These are phyloP conservation scores for Herpetomonas samuelpessoai DNA, from an alignment of 208 protist genomes.

Conservation along the genomic window DNA sequence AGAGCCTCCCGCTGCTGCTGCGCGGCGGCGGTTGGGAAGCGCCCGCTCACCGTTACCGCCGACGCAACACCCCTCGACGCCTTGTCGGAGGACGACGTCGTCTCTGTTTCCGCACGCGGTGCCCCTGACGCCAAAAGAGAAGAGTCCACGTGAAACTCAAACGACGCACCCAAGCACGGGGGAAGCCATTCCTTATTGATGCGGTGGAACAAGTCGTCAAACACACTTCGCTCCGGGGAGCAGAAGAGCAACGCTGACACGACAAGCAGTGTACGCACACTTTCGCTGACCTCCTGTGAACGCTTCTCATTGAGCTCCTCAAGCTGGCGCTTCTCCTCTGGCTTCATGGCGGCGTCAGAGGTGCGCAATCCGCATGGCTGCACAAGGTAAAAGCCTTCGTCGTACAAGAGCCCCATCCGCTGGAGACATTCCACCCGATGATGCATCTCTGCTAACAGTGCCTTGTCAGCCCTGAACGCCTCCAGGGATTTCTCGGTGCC, in stretches of 20 bases:
- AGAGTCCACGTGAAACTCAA: constrained; percentile 6
- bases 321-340: neutral
- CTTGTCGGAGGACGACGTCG: too few species aligned
- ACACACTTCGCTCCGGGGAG: neutral
- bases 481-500: neutral
- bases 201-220: constrained; percentile 12
- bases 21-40: too few species aligned
- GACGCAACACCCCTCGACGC: too few species aligned
- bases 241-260: constrained; percentile 11
- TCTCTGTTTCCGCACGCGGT: too few species aligned
- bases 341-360: neutral
- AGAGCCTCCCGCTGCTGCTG: too few species aligned
- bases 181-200: neutral
- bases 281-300: constrained; percentile 8
- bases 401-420: constrained; percentile 70
- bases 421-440: constrained; percentile 67
- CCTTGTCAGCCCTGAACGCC: neutral
- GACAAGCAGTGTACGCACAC: constrained; percentile 7
- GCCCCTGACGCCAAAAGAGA: too few species aligned
- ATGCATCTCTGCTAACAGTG: constrained; percentile 7
- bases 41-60: too few species aligned
- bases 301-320: neutral
- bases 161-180: constrained; percentile 16
- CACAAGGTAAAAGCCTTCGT: constrained; percentile 79
- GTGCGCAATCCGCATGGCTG: constrained; percentile 17